A percentile compares a stretch with the other conserved stretches of the same genome.
Evolutionary conservation across 768 basidiomycete genomes (phyloP).

Genomic region (Macrolepiota dolichaula): DNA sequence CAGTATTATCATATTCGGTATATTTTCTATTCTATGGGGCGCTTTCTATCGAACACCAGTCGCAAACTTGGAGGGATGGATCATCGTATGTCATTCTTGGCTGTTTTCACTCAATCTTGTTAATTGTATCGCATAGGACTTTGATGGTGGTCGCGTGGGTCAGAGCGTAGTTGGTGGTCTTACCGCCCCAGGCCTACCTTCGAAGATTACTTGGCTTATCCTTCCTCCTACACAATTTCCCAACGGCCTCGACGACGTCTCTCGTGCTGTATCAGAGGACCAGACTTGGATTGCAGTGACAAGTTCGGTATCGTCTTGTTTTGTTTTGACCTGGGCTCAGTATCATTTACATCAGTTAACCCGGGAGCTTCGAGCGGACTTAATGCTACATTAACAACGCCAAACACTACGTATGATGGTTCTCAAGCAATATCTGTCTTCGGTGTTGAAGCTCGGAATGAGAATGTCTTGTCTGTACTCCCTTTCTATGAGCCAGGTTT

Average conservation of each 20-base stretch:
- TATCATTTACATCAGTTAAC: slow-evolving; percentile 31
- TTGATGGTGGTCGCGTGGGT: slow-evolving; percentile 55
- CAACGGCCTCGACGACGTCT: slow-evolving; percentile 39
- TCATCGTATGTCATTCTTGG: slow-evolving; percentile 42
- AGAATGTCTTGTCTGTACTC: slow-evolving; percentile 41
- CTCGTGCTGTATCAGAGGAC: slow-evolving; percentile 44
- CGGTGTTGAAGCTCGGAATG: slow-evolving; percentile 24
- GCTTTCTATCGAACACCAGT: slow-evolving; percentile 43
- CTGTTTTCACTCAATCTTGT: background rate
- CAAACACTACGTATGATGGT: slow-evolving; percentile 44
- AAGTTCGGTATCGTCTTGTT: slow-evolving; percentile 31
- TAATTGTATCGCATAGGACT: slow-evolving; percentile 39
- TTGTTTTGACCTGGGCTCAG: background rate
- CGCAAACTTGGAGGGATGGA: slow-evolving; percentile 48
- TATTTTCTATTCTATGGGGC: slow-evolving; percentile 59
- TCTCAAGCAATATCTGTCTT: slow-evolving; percentile 47
- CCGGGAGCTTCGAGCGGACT: slow-evolving; percentile 35
- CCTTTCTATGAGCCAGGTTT: background rate
- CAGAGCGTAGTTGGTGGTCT: slow-evolving; percentile 33
- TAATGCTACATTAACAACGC: slow-evolving; percentile 30
- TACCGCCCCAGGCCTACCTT: slow-evolving; percentile 19
- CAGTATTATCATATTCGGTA: slow-evolving; percentile 40
- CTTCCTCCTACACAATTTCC: slow-evolving; percentile 41
- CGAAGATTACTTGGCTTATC: slow-evolving; percentile 44
- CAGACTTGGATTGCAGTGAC: slow-evolving; percentile 52